These are phyloP conservation scores for Blepharisma stoltei DNA, from an alignment of 73 alveolate genomes.

Conservation along the genomic window DNA sequence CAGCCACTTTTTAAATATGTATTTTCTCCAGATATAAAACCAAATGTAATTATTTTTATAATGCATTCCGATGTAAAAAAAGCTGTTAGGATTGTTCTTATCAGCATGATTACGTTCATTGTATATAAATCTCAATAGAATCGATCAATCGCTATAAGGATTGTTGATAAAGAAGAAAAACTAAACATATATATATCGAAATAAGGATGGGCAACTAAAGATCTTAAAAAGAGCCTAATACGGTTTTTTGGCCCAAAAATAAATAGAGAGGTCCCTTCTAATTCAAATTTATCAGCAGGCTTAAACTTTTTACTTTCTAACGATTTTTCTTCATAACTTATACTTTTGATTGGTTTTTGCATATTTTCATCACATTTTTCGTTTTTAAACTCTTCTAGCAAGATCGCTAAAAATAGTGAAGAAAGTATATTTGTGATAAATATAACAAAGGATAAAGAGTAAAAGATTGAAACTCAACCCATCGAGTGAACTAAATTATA, in stretches of 20 bases:
- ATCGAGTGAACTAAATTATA: constrained; percentile 22
- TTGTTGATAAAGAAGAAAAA: constrained; percentile 44
- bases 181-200: constrained; percentile 54
- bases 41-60: constrained; percentile 44
- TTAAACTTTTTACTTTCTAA: neutral
- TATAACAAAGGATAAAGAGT: constrained; percentile 84
- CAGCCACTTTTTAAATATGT: constrained; percentile 50
- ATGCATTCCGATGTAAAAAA: constrained; percentile 46
- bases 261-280: constrained; percentile 45
- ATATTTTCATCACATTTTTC: neutral
- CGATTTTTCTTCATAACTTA: neutral
- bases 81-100: neutral
- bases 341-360: neutral
- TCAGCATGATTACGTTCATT: constrained; percentile 1
- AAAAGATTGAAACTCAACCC: constrained; percentile 66
- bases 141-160: constrained; percentile 44
- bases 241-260: constrained; percentile 31
- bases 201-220: constrained; percentile 42
- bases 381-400: constrained; percentile 82
- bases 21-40: constrained; percentile 39
- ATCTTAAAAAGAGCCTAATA: constrained; percentile 32
- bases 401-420: constrained; percentile 88
- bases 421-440: constrained; percentile 89
- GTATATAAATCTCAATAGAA: constrained; percentile 37
- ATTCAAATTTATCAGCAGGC: neutral